Evolutionary conservation across 768 basidiomycete genomes (phyloP), one percentile per base, ranked within the genome.

Genomic region (Heimioporus sp.): DNA sequence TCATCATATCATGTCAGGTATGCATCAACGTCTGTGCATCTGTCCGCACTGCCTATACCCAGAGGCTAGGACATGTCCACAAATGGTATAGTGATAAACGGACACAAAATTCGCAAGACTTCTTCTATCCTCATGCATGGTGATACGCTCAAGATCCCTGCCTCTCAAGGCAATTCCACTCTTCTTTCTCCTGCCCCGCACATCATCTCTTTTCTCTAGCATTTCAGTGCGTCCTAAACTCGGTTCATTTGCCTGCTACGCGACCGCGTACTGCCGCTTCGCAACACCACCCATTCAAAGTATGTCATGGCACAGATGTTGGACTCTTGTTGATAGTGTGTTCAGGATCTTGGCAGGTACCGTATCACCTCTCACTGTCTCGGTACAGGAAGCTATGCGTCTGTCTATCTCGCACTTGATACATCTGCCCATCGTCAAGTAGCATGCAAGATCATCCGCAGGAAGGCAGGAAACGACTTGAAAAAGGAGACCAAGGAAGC

Each of bases 1-100:
- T 87, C 32, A 83, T 90, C 57, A 76, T 92, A 46, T 90, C 90
- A 5, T 91, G 90, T 60, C 85, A 90, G 72, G 89, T 89, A 63
- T 20, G 13, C 19, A 10, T 49, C 24, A 4, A 4, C 19, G 34
- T 48, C 19, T 61, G 30, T 46, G 38, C 21, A 19, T 24, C n/a
- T 16, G 15, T 10, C 47, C 10, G 28, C 48, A 30, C n/a, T 30
- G 38, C 42, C 21, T 49, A 57, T 30, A 34, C 30, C 16, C 16
- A 32, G 48, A 36, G 8, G 48, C 37, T 35, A 91, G 89, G 90
- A 92, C 65, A 35, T 82, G 21, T 92, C 90, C 1, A 81, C 85
- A 17, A 92, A 92, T 53, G 90, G 90, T 1, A 70, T 90, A 35
- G 65, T 78, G 30, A 73, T 91, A 43, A 92, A 92, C 58, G 83